Evolutionary conservation across 2,329 filamentous ascomycete genomes (phyloP).

Genomic region (Trichophyton benhamiae): DNA sequence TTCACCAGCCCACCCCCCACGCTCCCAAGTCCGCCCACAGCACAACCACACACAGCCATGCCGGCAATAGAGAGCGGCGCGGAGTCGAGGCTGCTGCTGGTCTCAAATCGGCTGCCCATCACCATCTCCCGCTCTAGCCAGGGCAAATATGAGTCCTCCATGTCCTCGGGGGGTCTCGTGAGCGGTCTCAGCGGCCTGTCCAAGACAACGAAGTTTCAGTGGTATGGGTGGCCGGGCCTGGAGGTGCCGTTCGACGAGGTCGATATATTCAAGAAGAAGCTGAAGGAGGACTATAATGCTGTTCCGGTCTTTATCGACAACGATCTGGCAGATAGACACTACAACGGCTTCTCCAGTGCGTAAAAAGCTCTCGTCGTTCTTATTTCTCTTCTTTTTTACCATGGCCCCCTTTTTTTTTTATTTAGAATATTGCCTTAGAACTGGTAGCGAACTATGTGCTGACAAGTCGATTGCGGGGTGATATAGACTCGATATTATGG

Average conservation of each 20-base stretch:
- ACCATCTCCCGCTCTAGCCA: slow-evolving; percentile 91
- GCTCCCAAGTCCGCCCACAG: background rate
- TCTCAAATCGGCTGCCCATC: slow-evolving; percentile 90
- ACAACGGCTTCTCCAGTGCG: slow-evolving; percentile 95
- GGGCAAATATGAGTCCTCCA: slow-evolving; percentile 83
- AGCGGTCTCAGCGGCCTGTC: slow-evolving; percentile 83
- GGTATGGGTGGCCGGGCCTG: slow-evolving; percentile 96
- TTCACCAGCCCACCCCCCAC: background rate
- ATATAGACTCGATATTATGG: slow-evolving; percentile 85
- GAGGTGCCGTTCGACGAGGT: slow-evolving; percentile 81
- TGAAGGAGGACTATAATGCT: slow-evolving; percentile 79
- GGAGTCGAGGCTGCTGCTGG: slow-evolving; percentile 54
- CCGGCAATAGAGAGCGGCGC: slow-evolving; percentile 24
- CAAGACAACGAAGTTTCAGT: slow-evolving; percentile 89
- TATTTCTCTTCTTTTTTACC: background rate
- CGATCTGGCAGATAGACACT: slow-evolving; percentile 85
- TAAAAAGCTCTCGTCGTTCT: slow-evolving; percentile 7
- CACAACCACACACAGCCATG: slow-evolving; percentile 17
- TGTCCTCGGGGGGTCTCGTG: slow-evolving; percentile 93
- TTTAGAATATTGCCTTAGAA: background rate
- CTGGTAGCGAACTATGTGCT: background rate
- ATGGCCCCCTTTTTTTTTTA: background rate
- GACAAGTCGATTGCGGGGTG: background rate
- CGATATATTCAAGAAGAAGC: slow-evolving; percentile 56
- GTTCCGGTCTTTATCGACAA: slow-evolving; percentile 89